Evolutionary conservation across 331 rosid species (phyloP).

Genomic region (Telfairia occidentalis): DNA sequence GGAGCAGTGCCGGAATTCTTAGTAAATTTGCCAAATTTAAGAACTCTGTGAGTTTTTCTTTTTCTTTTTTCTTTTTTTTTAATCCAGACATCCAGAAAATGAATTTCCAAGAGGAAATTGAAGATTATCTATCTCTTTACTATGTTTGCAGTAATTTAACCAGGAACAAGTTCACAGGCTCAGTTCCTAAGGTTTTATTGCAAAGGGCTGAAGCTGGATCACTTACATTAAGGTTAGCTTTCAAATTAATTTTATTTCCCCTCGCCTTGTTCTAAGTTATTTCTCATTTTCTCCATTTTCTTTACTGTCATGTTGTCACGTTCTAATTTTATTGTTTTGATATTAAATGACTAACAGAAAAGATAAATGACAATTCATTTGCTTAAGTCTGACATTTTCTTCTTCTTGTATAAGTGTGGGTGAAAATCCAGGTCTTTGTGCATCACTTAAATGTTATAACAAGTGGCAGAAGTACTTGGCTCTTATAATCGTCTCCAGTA

Average conservation of each 20-base stretch:
- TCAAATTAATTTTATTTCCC: not conserved
- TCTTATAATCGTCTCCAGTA: slow-evolving; percentile 18
- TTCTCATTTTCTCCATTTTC: not conserved
- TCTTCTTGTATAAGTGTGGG: slow-evolving; percentile 20
- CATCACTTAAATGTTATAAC: slow-evolving; percentile 20
- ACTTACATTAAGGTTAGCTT: slow-evolving; percentile 8
- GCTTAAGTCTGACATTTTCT: not conserved
- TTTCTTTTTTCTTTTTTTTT: too few species aligned
- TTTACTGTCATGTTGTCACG: not conserved
- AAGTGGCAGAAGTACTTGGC: slow-evolving; percentile 7
- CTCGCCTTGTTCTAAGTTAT: not conserved
- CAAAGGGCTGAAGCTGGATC: slow-evolving; percentile 14
- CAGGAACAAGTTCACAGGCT: slow-evolving; percentile 23
- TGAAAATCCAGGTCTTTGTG: slow-evolving; percentile 24
- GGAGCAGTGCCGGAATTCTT: slow-evolving; percentile 28
- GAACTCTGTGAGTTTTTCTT: slow-evolving; percentile 27
- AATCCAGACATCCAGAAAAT: not conserved
- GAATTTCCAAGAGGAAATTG: not conserved
- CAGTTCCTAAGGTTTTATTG: slow-evolving; percentile 15
- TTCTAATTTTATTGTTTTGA: not conserved
- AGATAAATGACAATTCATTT: not conserved
- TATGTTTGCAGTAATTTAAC: slow-evolving; percentile 20
- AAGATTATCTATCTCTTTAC: not conserved
- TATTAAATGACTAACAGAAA: not conserved
- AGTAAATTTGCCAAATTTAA: slow-evolving; percentile 23